Percentiles rank a stretch among this genome's conserved stretches.
These are phyloP conservation scores for Crucihimalaya himalaica DNA, from an alignment of 345 rosid genomes.

Conservation along the genomic window DNA sequence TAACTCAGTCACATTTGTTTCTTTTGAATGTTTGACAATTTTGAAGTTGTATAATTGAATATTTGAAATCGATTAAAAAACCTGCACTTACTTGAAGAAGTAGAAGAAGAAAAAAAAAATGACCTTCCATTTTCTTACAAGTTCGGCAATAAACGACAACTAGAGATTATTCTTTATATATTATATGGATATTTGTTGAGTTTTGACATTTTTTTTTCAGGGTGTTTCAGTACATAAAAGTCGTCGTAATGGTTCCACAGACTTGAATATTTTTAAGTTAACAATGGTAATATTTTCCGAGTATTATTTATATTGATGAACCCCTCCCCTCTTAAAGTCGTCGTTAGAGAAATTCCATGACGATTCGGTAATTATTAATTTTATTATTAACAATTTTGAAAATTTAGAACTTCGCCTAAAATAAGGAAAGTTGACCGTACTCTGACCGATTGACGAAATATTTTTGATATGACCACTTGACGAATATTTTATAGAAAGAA, in stretches of 20 bases:
- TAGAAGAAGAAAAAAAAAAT: not conserved
- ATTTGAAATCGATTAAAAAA: not conserved
- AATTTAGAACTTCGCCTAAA: not conserved
- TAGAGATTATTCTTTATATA: not conserved
- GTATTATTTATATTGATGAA: not conserved
- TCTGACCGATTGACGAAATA: constrained; percentile 25
- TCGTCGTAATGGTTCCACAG: constrained; percentile 12
- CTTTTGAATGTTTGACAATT: not conserved
- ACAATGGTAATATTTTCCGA: not conserved
- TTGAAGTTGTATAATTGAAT: not conserved
- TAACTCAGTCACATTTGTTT: not conserved
- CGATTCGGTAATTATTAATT: not conserved
- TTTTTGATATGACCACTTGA: constrained; percentile 4
- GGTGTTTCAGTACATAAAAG: constrained; percentile 15
- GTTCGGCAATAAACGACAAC: constrained; percentile 29
- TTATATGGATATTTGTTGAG: not conserved
- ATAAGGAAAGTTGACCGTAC: constrained; percentile 23
- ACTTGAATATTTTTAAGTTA: constrained; percentile 19
- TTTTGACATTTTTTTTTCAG: constrained; percentile 10
- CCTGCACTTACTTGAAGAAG: not conserved
- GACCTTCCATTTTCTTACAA: not conserved
- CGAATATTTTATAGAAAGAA: not conserved
- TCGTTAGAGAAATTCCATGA: not conserved
- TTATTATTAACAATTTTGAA: not conserved
- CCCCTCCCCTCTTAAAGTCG: not conserved